Base-by-base conservation (phyloP, 1,284 basidiomycete genomes). In the Bjerkandera adusta region DNA sequence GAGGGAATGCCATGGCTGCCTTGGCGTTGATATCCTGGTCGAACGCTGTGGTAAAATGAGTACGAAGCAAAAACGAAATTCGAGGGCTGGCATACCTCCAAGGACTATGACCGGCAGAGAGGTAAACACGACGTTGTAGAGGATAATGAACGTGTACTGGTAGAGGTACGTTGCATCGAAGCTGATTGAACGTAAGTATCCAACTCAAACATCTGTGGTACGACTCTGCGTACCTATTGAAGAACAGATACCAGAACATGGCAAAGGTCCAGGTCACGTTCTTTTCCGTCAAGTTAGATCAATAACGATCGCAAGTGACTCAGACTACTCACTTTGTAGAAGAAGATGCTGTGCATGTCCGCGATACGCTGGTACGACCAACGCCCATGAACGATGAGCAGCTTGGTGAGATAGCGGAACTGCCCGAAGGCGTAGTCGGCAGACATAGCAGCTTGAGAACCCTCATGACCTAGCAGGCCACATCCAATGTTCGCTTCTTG, bases 391-490 rank as follows among this genome's bases (percentile, higher is more conserved):
- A 97, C 96, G 49, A 99, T 77, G 13, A 99, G 73, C 33, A 98
- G 70, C 63, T 94, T 92, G 1, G 93, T 96, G 49, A 98, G 68
- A 74, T 88, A 98, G 45, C 95, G 76, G 75, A 99, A 99, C 63
- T 98, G 96, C 2, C 93, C 95, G 69, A 98, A 95, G 1, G 95
- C 95, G 58, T 97, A 98, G 67, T 98, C 96, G 12, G 96, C 94
- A 18, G 93, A 97, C 94, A 98, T 98, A 36, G 95, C 94, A 20
- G 96, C 96, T 67, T 99, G 96, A 18, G 93, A 95, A 45, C 96
- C 96, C 66, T 99, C 96, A 36, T 96, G 79, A 43, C 96, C 96
- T 52, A 93, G 83, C 21, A 98, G 76, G 21, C 96, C 96, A 59
- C 95, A 93, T 4, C 96, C 96, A 56, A 97, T 86, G 65, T 98